phyloP scores from a whole-genome alignment of 768 basidiomycete species.

The Hygrophoropsis aurantiaca region DNA sequence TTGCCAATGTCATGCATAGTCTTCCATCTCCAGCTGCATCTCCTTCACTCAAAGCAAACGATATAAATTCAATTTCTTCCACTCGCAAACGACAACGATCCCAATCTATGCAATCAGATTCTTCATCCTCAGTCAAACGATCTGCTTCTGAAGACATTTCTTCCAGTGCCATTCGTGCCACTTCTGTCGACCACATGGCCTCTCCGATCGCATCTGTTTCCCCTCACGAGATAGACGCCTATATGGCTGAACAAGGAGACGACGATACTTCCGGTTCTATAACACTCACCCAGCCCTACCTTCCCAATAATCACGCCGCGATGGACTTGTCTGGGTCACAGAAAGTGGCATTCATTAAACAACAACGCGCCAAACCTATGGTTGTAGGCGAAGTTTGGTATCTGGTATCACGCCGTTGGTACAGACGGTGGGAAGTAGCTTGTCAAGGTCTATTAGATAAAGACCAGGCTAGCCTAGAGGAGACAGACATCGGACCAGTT shows the following conservation, averaged over 20 bases:
- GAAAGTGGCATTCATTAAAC: constrained; percentile 52
- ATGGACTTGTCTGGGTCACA: constrained; percentile 36
- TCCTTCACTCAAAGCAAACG: constrained; percentile 41
- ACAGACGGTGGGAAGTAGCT: constrained; percentile 71
- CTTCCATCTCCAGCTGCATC: constrained; percentile 42
- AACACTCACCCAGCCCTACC: constrained; percentile 24
- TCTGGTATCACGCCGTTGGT: constrained; percentile 71
- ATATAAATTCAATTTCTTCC: constrained; percentile 29
- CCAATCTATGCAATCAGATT: constrained; percentile 73
- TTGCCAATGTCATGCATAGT: constrained; percentile 41
- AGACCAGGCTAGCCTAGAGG: constrained; percentile 52
- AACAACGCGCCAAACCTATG: constrained; percentile 49
- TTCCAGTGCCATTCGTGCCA: constrained; percentile 33
- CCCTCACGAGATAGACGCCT: constrained; percentile 62
- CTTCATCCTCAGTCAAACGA: constrained; percentile 77
- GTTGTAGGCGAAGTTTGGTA: constrained; percentile 76
- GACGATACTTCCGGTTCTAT: constrained; percentile 16
- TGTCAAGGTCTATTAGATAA: constrained; percentile 70
- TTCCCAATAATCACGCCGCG: constrained; percentile 20
- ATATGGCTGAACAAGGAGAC: constrained; percentile 62
- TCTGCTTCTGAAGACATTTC: constrained; percentile 67
- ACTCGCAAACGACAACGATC: constrained; percentile 73
- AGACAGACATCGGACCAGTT: constrained; percentile 69
- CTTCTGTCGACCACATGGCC: constrained; percentile 20
- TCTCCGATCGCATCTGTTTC: constrained; percentile 41